Evolutionary conservation across 1,284 basidiomycete genomes (phyloP).

Genomic region (Sparassis latifolia): DNA sequence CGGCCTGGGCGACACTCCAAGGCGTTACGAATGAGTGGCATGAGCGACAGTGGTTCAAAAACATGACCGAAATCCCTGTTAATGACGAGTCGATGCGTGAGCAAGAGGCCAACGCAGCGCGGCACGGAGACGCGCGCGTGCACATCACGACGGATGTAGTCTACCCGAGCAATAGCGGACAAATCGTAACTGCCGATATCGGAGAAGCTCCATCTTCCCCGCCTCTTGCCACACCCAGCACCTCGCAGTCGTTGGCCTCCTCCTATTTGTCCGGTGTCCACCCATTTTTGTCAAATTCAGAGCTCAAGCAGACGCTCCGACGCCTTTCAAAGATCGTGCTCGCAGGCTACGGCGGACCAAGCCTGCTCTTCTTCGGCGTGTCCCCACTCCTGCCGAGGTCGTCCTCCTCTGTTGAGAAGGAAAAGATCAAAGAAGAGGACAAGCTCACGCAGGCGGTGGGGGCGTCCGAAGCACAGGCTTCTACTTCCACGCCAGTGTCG

Average conservation of each 20-base stretch:
- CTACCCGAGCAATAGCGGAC: slow-evolving; percentile 53
- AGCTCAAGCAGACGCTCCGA: slow-evolving; percentile 61
- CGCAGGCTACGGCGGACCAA: slow-evolving; percentile 75
- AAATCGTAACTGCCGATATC: slow-evolving; percentile 69
- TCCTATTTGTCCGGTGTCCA: background rate
- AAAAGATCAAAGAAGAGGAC: slow-evolving; percentile 39
- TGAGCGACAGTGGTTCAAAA: slow-evolving; percentile 58
- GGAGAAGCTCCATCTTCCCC: slow-evolving; percentile 40
- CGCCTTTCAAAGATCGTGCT: slow-evolving; percentile 74
- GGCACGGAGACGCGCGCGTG: slow-evolving; percentile 37
- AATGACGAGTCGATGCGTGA: slow-evolving; percentile 32
- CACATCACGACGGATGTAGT: slow-evolving; percentile 65
- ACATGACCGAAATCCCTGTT: slow-evolving; percentile 60
- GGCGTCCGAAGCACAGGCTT: slow-evolving; percentile 57
- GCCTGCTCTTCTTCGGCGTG: slow-evolving; percentile 72
- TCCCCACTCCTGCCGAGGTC: slow-evolving; percentile 18
- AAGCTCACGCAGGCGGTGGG: slow-evolving; percentile 59
- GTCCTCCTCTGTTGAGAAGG: slow-evolving; percentile 20
- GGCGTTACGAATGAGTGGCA: slow-evolving; percentile 75
- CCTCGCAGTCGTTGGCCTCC: background rate
- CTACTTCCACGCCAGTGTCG: slow-evolving; percentile 15
- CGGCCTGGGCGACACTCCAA: slow-evolving; percentile 73
- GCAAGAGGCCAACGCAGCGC: background rate
- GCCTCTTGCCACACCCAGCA: background rate
- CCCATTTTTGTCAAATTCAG: slow-evolving; percentile 30